Percentiles rank a stretch among this genome's conserved stretches.
These are phyloP conservation scores for Zalaria sp. DNA, from an alignment of 2,329 filamentous ascomycete genomes.

Conservation along the genomic window DNA sequence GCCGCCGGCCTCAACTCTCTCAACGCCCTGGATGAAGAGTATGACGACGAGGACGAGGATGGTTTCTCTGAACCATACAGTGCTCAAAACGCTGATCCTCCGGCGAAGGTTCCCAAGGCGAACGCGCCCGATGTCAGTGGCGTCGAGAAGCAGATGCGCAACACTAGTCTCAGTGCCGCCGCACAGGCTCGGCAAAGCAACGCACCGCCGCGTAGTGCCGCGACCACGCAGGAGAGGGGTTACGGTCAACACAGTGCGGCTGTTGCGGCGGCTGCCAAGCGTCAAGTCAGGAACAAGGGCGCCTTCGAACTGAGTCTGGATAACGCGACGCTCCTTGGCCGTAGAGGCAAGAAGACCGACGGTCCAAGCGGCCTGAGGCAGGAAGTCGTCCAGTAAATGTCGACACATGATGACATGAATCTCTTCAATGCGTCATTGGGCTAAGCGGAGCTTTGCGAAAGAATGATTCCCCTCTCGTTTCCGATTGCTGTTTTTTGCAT, in stretches of 20 bases:
- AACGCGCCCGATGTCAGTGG: constrained; percentile 46
- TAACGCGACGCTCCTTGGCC: constrained; percentile 75
- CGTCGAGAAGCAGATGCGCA: constrained; percentile 77
- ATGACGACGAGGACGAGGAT: constrained; percentile 52
- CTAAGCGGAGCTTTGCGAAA: no score
- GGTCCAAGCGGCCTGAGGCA: constrained; percentile 32
- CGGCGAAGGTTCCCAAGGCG: constrained; percentile 54
- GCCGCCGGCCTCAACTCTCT: constrained; percentile 48
- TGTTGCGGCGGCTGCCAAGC: constrained; percentile 70
- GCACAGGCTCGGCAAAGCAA: constrained; percentile 45
- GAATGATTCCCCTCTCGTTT: no score
- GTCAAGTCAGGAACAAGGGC: constrained; percentile 65
- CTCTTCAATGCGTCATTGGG: no score
- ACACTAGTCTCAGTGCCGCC: constrained; percentile 59
- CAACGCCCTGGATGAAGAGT: constrained; percentile 50
- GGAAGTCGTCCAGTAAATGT: constrained; percentile 17
- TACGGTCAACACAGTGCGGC: constrained; percentile 82
- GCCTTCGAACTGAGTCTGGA: constrained; percentile 87
- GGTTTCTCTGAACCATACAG: constrained; percentile 40
- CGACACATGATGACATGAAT: no score
- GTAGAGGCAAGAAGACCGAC: constrained; percentile 39
- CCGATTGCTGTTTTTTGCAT: no score
- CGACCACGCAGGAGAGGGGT: constrained; percentile 43
- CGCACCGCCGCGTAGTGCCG: constrained; percentile 29
- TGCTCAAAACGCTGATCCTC: constrained; percentile 31